Base-by-base conservation (phyloP, 1,139 yeast species). In the Candida glucosophila region DNA sequence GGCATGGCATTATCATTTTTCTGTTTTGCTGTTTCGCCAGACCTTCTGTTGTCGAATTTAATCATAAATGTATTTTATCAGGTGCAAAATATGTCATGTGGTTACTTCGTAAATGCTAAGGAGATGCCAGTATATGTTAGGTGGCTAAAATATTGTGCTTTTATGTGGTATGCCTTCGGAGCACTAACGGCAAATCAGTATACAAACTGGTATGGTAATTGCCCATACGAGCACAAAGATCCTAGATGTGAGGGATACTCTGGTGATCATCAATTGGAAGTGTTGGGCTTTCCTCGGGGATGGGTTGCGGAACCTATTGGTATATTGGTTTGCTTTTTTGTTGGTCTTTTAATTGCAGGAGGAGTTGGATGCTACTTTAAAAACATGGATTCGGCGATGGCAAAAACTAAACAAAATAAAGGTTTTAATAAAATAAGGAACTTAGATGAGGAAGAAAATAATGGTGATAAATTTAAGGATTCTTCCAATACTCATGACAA, bases 101-200 rank as follows among this genome's bases (percentile, higher is more conserved):
- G 95, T 1, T 81, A 74, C 49, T 82, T 80, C 41, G 81, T 77
- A 12, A 82, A 80, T 48, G 73, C 88, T 0, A 58, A 64, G 11
- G 65, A 75, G 2, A 69, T 82, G 77, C 94, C 94, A 0, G 93
- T 81, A 4, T 83, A 83, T 42, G 93, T 83, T 4, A 63, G 88
- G 19, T 83, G 95, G 95, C 64, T 77, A 5, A 80, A 77, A 42
- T 83, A 81, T 47, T 51, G 76, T 27, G 76, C 88, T 0, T 78
- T 73, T 41, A 68, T 79, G 30, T 83, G 90, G 81, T 82, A 79
- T 41, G 77, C 75, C 0, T 79, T 78, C 50, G 92, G 92, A 1
- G 77, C 80, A 1, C 47, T 77, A 29, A 40, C 67, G 12, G 67
- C 85, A 1, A 79, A 77, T 42, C 81, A 81, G 38, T 82, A 71